A percentile compares a stretch with the other conserved stretches of the same genome.
These are phyloP conservation scores for Pittosporum tobira DNA, from an alignment of 129 eudicot species.

Conservation along the genomic window DNA sequence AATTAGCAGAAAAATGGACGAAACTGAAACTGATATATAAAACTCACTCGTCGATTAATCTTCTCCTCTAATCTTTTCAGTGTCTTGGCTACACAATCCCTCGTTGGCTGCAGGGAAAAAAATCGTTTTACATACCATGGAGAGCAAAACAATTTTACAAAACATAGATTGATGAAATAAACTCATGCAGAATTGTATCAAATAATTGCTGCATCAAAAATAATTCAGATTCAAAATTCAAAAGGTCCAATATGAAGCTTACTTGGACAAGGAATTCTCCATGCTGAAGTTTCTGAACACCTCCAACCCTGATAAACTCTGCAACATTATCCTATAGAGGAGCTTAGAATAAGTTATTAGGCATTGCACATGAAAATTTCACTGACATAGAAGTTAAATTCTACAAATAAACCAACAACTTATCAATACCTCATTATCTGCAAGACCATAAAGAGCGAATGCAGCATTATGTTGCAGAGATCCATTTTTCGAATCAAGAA, in stretches of 20 bases:
- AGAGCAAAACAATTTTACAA: not conserved
- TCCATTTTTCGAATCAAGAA: slow-evolving; percentile 79
- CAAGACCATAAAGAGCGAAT: slow-evolving; percentile 93
- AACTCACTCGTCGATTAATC: slow-evolving; percentile 72
- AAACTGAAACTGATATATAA: not conserved
- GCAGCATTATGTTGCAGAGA: slow-evolving; percentile 96
- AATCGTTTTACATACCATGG: not conserved
- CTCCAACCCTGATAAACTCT: slow-evolving; percentile 69
- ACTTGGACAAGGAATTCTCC: slow-evolving; percentile 88
- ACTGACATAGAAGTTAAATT: slow-evolving; percentile 1
- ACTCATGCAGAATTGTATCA: not conserved
- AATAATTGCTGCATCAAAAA: not conserved
- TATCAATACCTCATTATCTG: slow-evolving; percentile 79
- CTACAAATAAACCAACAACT: not conserved
- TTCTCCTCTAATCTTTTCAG: slow-evolving; percentile 79
- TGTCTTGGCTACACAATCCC: slow-evolving; percentile 65
- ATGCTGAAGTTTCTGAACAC: slow-evolving; percentile 76
- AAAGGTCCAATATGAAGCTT: slow-evolving; percentile 6
- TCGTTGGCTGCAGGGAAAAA: slow-evolving; percentile 54
- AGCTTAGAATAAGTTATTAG: slow-evolving; percentile 3
- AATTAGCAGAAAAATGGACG: no score
- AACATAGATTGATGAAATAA: not conserved
- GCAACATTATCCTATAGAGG: slow-evolving; percentile 72
- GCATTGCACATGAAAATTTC: slow-evolving; percentile 6
- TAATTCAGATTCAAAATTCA: not conserved